These are phyloP conservation scores for Xylaria sp. DNA, from an alignment of 2,329 filamentous ascomycete genomes.

Conservation along the genomic window DNA sequence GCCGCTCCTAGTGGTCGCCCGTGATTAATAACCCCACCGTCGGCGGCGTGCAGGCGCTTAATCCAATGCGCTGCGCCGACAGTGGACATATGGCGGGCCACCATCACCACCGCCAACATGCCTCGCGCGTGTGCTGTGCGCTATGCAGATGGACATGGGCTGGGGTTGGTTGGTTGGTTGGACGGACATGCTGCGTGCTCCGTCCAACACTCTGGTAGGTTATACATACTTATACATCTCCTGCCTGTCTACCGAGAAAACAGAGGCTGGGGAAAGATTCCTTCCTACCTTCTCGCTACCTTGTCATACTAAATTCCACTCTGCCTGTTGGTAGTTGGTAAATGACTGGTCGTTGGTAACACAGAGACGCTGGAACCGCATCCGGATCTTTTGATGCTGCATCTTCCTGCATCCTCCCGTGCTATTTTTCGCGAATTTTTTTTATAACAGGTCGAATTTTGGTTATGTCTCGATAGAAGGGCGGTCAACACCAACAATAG, in stretches of 20 bases:
- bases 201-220: neutral
- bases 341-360: constrained; percentile 14
- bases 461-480: constrained; percentile 24
- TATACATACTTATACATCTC: constrained; percentile 43
- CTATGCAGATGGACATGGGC: constrained; percentile 34
- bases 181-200: neutral
- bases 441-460: neutral
- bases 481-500: constrained; percentile 16
- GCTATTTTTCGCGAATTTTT: constrained; percentile 28
- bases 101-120: constrained; percentile 38
- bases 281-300: constrained; percentile 28
- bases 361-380: constrained; percentile 11
- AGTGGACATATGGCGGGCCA: constrained; percentile 29
- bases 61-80: constrained; percentile 37
- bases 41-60: constrained; percentile 46
- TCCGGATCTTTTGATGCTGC: constrained; percentile 21
- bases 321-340: constrained; percentile 11
- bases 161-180: neutral
- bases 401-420: constrained; percentile 9
- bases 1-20: constrained; percentile 42
- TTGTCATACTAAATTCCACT: constrained; percentile 9
- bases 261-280: constrained; percentile 34
- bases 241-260: constrained; percentile 24
- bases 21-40: constrained; percentile 42
- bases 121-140: constrained; percentile 23